Conservation (phyloP, 2,329 filamentous ascomycete species). For the Penicillium sp. region DNA sequence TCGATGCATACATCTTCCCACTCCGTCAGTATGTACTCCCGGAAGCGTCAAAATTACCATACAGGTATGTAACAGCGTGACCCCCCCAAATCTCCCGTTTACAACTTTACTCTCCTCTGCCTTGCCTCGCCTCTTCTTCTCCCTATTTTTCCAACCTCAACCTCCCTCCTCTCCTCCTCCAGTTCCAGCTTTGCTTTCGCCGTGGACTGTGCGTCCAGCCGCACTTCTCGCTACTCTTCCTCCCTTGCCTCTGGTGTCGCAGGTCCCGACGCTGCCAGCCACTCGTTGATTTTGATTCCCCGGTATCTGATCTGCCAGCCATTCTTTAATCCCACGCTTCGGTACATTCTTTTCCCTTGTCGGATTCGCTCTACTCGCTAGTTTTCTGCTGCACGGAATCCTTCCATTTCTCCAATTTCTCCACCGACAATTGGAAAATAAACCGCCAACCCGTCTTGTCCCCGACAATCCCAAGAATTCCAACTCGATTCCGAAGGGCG, state of each 20-base stretch:
- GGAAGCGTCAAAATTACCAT: no score
- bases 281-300: conserved; percentile 40
- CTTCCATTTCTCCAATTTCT: conserved; percentile 7
- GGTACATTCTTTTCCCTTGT: conserved; percentile 16
- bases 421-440: conserved; percentile 1
- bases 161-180: background rate
- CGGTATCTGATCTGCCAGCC: conserved; percentile 29
- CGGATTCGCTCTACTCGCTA: conserved; percentile 7
- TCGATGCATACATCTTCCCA: no score
- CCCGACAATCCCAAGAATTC: background rate
- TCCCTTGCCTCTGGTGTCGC: conserved; percentile 32
- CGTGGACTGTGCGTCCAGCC: no score
- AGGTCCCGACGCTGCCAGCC: conserved; percentile 40
- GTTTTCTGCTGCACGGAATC: conserved; percentile 7
- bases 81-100: conserved; percentile 2
- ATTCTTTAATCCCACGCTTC: conserved; percentile 22
- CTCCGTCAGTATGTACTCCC: no score
- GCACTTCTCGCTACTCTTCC: conserved; percentile 3
- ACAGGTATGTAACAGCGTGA: no score
- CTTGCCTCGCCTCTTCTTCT: conserved; percentile 14
- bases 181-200: conserved; percentile 6
- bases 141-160: conserved; percentile 21
- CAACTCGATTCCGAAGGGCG: background rate
- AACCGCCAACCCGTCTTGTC: background rate
- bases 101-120: no score